Conservation (phyloP, 1,139 yeast species). For the Kodamaea arcana region DNA sequence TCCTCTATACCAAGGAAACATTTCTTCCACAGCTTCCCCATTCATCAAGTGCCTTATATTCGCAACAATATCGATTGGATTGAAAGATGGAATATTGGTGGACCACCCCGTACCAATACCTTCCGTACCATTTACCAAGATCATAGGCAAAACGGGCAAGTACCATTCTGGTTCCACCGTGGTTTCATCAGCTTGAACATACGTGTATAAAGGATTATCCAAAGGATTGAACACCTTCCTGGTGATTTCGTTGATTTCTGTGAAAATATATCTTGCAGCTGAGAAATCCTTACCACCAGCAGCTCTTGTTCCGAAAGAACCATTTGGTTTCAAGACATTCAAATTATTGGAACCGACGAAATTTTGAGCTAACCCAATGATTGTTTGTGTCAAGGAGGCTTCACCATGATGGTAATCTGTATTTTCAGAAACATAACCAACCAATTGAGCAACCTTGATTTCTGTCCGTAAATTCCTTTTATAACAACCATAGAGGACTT, state of each 20-base stretch:
- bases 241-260: slow-evolving; percentile 76
- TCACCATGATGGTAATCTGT: slow-evolving; percentile 98
- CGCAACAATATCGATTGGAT: slow-evolving; percentile 76
- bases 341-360: slow-evolving; percentile 91
- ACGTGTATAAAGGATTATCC: slow-evolving; percentile 75
- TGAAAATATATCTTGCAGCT: slow-evolving; percentile 96
- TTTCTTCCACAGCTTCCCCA: slow-evolving; percentile 64
- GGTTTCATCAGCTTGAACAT: slow-evolving; percentile 88
- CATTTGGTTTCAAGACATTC: slow-evolving; percentile 82
- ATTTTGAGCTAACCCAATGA: slow-evolving; percentile 91
- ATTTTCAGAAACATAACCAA: slow-evolving; percentile 84
- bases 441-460: slow-evolving; percentile 86
- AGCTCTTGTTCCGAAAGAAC: slow-evolving; percentile 96
- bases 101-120: slow-evolving; percentile 99
- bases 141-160: slow-evolving; percentile 87
- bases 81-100: slow-evolving; percentile 84
- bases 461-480: slow-evolving; percentile 74
- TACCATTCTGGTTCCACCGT: slow-evolving; percentile 97
- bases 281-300: slow-evolving; percentile 98
- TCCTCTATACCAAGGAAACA: slow-evolving; percentile 95
- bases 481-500: slow-evolving; percentile 84
- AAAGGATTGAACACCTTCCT: slow-evolving; percentile 70
- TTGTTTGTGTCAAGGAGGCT: slow-evolving; percentile 78
- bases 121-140: slow-evolving; percentile 91
- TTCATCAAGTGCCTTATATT: slow-evolving; percentile 73